phyloP scores from a whole-genome alignment of 2,329 filamentous ascomycete species.

The Botrytis galanthina region DNA sequence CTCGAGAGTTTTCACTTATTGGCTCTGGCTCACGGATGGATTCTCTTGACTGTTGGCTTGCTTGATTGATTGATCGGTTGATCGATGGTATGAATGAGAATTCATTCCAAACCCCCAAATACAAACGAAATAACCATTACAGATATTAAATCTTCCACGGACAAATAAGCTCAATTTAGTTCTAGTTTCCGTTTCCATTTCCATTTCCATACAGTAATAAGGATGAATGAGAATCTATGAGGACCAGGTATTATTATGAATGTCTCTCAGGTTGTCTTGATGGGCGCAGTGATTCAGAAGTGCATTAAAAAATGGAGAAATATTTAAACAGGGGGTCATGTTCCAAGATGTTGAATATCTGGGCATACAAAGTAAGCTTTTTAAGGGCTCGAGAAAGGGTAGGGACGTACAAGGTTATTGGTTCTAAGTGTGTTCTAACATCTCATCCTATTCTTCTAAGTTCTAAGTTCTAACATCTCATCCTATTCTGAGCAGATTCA shows the following conservation, averaged over 20 bases:
- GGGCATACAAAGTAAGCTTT: conserved; percentile 3
- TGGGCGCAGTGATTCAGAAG: conserved; percentile 1
- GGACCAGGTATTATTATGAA: neutral
- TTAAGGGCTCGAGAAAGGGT: neutral
- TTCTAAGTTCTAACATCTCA: neutral
- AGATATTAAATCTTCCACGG: neutral
- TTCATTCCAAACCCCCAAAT: neutral
- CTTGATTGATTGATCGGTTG: neutral
- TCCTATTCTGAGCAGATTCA: neutral
- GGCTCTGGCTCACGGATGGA: neutral
- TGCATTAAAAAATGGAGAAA: conserved; percentile 10
- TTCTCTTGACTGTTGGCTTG: neutral
- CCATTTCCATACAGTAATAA: neutral
- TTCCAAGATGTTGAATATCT: neutral
- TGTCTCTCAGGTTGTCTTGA: neutral
- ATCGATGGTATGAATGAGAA: neutral
- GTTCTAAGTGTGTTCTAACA: neutral
- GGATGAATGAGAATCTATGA: neutral
- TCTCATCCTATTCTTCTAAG: neutral
- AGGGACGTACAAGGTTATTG: neutral
- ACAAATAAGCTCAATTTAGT: neutral
- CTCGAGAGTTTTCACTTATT: neutral
- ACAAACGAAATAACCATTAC: neutral
- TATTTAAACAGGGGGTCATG: neutral
- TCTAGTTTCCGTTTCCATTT: neutral